phyloP scores from a whole-genome alignment of 2,329 filamentous ascomycete genomes.

The Neopestalotiopsis rosae region DNA sequence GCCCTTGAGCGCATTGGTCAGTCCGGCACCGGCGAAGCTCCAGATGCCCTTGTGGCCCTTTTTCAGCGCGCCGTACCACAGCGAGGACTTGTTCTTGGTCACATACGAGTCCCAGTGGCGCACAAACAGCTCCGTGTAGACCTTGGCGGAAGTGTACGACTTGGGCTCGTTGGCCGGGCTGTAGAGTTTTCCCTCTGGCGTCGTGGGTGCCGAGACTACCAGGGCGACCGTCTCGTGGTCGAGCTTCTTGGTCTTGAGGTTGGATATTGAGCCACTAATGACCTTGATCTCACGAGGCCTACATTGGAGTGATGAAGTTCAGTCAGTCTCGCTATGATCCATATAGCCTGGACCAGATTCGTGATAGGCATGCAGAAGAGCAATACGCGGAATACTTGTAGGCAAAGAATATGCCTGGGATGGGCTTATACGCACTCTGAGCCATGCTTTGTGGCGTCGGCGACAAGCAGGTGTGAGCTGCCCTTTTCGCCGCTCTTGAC shows the following conservation, averaged over 20 bases:
- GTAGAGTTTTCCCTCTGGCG: slow-evolving; percentile 71
- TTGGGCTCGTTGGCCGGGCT: slow-evolving; percentile 67
- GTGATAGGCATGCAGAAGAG: not conserved
- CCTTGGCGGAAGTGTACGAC: slow-evolving; percentile 66
- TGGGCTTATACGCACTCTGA: slow-evolving; percentile 41
- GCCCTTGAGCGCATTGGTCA: slow-evolving; percentile 69
- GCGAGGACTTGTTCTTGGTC: slow-evolving; percentile 69
- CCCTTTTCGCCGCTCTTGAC: slow-evolving; percentile 57
- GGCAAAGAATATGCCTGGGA: too few relatives aligned
- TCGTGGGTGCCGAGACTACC: slow-evolving; percentile 67
- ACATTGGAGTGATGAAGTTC: not conserved
- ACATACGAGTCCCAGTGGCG: slow-evolving; percentile 85
- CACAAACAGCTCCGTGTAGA: slow-evolving; percentile 78
- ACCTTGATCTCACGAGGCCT: slow-evolving; percentile 51
- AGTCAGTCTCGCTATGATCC: not conserved
- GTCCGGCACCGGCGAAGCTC: slow-evolving; percentile 46
- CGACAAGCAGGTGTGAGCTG: slow-evolving; percentile 51
- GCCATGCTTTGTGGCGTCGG: slow-evolving; percentile 39
- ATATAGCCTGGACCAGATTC: not conserved
- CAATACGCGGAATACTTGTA: not conserved
- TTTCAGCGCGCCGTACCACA: slow-evolving; percentile 47
- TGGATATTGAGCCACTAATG: slow-evolving; percentile 61
- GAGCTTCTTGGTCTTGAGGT: slow-evolving; percentile 62
- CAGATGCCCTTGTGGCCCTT: slow-evolving; percentile 44
- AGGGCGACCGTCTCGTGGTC: slow-evolving; percentile 57